Evolutionary conservation across 257 asterid species (phyloP), one percentile per base, ranked within the genome.

Genomic region (Solanum medicagineum): DNA sequence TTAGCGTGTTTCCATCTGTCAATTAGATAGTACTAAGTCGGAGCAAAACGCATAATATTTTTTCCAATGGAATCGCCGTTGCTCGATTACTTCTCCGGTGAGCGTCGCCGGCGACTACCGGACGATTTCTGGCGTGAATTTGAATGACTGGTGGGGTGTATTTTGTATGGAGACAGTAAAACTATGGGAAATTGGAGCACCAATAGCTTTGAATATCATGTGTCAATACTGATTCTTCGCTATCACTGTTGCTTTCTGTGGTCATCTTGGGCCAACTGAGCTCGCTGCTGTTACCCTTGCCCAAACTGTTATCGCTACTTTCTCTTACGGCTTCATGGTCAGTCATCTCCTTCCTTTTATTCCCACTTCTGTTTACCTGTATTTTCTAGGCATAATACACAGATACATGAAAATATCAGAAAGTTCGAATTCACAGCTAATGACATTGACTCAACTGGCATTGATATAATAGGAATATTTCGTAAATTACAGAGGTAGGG

Each of bases 281-380:
- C 96, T 94, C 85, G 88, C 96, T 10, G 93, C 98, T 26, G 89
- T 92, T 80, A 89, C 97, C 2, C 91, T 94, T 88, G 93, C 97
- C 3, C 87, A 89, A 81, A 92, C 94, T 4, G 95, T 92, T 66
- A 88, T 94, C 69, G 83, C 87, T 44, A 92, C 92, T 68, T 92
- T 94, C 90, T 57, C 94, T 44, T 92, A 91, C 83, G 97, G 98
- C 24, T 51, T 83, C 32, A 83, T 83, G 81, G 86, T 83, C 24
- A 57, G 24, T 42, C 40, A 3, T 1, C 40, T 36, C 40, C 40
- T 36, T 29, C 32, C 32, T 29, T 29, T 29, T 29, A 29, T 29
- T 29, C 32, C 32, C 32, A 29, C 32, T 29, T 29, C 0, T 29
- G 32, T 29, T 29, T 29, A 29, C 32, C 32, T 29, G 32, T 29